Percentiles rank a stretch among this genome's conserved stretches.
phyloP scores from a whole-genome alignment of 2,329 filamentous ascomycete species.

The Trichoderma semiorbis region DNA sequence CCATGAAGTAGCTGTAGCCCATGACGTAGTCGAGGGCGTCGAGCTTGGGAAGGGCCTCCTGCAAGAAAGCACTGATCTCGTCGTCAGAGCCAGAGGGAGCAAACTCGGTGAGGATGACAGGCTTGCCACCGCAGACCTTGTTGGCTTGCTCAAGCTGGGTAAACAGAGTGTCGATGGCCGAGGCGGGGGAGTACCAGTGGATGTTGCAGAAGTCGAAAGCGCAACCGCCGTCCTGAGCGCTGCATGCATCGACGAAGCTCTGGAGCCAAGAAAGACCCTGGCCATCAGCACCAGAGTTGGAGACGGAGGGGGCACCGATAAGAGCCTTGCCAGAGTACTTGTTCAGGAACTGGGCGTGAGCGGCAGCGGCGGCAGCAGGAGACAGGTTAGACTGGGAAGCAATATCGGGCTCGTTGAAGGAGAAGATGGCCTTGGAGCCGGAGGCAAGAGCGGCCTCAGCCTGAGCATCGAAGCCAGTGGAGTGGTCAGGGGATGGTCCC shows the following conservation, averaged over 20 bases:
- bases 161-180: slow-evolving; percentile 50
- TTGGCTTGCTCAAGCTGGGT: slow-evolving; percentile 48
- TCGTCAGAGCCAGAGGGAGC: slow-evolving; percentile 47
- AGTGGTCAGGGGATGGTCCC: slow-evolving; percentile 46
- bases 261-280: slow-evolving; percentile 57
- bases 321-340: slow-evolving; percentile 50
- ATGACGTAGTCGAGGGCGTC: slow-evolving; percentile 50
- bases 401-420: slow-evolving; percentile 71
- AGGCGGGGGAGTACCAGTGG: slow-evolving; percentile 60
- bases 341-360: slow-evolving; percentile 54
- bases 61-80: slow-evolving; percentile 47
- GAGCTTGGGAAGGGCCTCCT: slow-evolving; percentile 45
- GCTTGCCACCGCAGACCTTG: slow-evolving; percentile 44
- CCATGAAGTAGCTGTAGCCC: slow-evolving; percentile 58
- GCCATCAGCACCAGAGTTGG: slow-evolving; percentile 50
- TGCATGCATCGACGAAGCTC: slow-evolving; percentile 51
- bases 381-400: slow-evolving; percentile 56
- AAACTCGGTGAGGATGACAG: slow-evolving; percentile 65
- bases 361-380: slow-evolving; percentile 48
- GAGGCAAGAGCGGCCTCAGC: slow-evolving; percentile 49
- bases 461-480: slow-evolving; percentile 47
- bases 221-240: slow-evolving; percentile 39
- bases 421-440: slow-evolving; percentile 57
- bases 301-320: slow-evolving; percentile 59
- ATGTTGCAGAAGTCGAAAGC: slow-evolving; percentile 57